These are phyloP conservation scores for Psilocybe mexicana DNA, from an alignment of 1,284 basidiomycete species.

Conservation along the genomic window DNA sequence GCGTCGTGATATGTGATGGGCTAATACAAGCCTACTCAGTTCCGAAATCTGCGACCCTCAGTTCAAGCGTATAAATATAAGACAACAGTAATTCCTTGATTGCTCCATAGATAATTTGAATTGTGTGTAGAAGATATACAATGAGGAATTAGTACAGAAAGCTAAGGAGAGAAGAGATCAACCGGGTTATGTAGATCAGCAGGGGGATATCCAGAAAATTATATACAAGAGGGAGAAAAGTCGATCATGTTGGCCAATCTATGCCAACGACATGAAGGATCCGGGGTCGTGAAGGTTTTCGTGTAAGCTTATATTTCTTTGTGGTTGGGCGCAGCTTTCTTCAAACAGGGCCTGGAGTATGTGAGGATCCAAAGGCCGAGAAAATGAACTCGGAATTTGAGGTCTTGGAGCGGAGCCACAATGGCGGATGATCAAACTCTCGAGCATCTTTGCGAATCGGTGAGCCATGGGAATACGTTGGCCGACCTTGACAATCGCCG, in stretches of 20 bases:
- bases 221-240: not conserved
- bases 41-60: not conserved
- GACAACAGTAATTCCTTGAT: not conserved
- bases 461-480: constrained; percentile 64
- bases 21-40: not conserved
- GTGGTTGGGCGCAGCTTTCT: constrained; percentile 23
- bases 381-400: constrained; percentile 32
- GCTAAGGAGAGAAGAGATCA: not conserved
- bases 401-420: constrained; percentile 33
- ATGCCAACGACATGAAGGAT: constrained; percentile 34
- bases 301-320: constrained; percentile 28
- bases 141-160: constrained; percentile 8
- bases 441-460: constrained; percentile 65
- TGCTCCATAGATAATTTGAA: not conserved
- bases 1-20: not conserved
- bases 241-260: constrained; percentile 5
- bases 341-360: constrained; percentile 32
- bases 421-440: constrained; percentile 42
- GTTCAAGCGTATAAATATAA: not conserved
- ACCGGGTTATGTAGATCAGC: not conserved
- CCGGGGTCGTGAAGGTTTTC: constrained; percentile 35
- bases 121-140: constrained; percentile 2
- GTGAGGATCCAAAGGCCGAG: constrained; percentile 31
- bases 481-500: constrained; percentile 60
- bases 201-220: not conserved